Evolutionary conservation across 495 filamentous ascomycete species (phyloP).

Genomic region (Cetradonia linearis): DNA sequence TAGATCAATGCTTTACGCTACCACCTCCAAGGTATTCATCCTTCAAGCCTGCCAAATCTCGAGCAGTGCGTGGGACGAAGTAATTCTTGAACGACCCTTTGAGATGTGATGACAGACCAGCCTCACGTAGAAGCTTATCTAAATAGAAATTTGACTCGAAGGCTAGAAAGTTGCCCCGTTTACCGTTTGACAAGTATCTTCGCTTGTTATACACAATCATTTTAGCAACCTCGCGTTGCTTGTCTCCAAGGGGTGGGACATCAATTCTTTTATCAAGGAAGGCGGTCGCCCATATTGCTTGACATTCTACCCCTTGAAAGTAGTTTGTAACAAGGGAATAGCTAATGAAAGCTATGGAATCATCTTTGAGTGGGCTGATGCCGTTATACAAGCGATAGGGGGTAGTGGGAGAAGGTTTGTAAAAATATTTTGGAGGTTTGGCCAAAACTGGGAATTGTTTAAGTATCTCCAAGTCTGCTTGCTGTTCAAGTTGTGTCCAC

Average conservation of each 20-base stretch:
- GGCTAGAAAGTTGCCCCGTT: constrained; percentile 30
- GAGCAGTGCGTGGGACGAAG: constrained; percentile 1
- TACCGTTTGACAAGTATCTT: constrained; percentile 33
- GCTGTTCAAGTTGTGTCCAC: constrained; percentile 27
- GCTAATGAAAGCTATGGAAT: constrained; percentile 35
- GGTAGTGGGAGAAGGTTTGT: constrained; percentile 22
- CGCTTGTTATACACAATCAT: constrained; percentile 30
- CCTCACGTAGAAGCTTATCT: constrained; percentile 28
- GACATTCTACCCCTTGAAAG: constrained; percentile 34
- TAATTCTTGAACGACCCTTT: not conserved
- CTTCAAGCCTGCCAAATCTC: constrained; percentile 3
- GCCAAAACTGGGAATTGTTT: constrained; percentile 31
- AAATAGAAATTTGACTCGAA: constrained; percentile 32
- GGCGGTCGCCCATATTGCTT: constrained; percentile 37
- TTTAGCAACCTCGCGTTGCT: constrained; percentile 30
- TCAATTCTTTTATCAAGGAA: constrained; percentile 31
- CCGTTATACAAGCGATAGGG: constrained; percentile 34
- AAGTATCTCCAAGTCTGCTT: constrained; percentile 31
- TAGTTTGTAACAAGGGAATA: constrained; percentile 28
- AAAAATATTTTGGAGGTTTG: constrained; percentile 28
- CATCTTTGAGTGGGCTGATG: constrained; percentile 31
- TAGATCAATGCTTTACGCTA: no score
- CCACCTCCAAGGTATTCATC: constrained; percentile 11
- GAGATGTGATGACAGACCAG: constrained; percentile 28
- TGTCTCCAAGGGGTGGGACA: constrained; percentile 26